phyloP scores from a whole-genome alignment of 2,329 filamentous ascomycete genomes.

The Diaporthe vaccinii region DNA sequence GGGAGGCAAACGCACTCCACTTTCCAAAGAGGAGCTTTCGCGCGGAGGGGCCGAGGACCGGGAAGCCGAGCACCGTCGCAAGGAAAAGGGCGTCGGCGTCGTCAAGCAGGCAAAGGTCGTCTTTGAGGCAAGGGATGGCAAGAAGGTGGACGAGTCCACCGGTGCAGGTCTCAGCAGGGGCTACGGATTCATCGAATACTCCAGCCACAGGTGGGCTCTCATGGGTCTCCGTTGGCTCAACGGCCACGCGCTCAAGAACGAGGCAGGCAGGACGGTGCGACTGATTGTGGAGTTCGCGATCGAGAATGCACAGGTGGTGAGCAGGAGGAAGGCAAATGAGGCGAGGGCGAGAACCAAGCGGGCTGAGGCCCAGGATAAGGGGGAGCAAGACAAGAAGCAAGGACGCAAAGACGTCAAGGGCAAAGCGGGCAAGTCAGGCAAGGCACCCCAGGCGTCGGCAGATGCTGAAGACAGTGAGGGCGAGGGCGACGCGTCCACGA shows the following conservation, averaged over 20 bases:
- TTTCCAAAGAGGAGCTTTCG: constrained; percentile 90
- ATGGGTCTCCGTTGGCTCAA: constrained; percentile 97
- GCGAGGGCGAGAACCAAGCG: constrained; percentile 50
- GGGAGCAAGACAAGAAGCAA: constrained; percentile 43
- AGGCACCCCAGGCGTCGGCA: constrained; percentile 40
- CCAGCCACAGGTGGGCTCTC: constrained; percentile 90
- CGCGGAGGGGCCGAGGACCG: constrained; percentile 85
- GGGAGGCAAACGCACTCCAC: constrained; percentile 77
- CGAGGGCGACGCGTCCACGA: constrained; percentile 36
- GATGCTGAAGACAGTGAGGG: constrained; percentile 41
- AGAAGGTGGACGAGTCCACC: constrained; percentile 82
- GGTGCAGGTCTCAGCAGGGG: constrained; percentile 89
- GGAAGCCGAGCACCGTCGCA: constrained; percentile 84
- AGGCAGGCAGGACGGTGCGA: constrained; percentile 84
- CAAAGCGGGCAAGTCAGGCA: constrained; percentile 43
- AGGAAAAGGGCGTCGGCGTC: constrained; percentile 85
- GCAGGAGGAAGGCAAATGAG: constrained; percentile 77
- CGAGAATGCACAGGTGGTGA: constrained; percentile 97
- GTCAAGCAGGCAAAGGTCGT: constrained; percentile 96
- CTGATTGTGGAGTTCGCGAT: constrained; percentile 98
- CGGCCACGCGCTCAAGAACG: constrained; percentile 73
- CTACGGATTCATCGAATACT: constrained; percentile 98
- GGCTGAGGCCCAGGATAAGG: constrained; percentile 38
- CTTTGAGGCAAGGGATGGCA: constrained; percentile 88
- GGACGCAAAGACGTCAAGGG: constrained; percentile 46